Conservation (phyloP, 1,284 basidiomycete species). For the Vanrija sp. region DNA sequence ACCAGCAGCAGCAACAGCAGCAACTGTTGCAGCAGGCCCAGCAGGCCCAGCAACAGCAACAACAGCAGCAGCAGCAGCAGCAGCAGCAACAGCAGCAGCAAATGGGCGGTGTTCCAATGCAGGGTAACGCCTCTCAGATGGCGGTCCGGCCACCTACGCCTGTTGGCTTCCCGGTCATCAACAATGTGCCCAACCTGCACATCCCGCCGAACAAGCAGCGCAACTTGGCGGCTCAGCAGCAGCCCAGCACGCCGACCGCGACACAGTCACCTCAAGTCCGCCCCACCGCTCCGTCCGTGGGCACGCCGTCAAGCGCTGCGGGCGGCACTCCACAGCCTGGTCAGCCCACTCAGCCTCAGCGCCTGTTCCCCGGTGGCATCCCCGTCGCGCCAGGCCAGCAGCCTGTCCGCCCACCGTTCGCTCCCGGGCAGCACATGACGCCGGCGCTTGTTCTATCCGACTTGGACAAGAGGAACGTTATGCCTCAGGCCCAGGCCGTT, state of each 20-base stretch:
- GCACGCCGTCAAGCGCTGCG: not conserved
- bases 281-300: slow-evolving; percentile 1
- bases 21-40: not conserved
- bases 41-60: not conserved
- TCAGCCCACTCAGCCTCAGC: slow-evolving; percentile 13
- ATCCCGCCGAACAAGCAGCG: slow-evolving; percentile 38
- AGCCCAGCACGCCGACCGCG: not conserved
- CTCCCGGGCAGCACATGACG: slow-evolving; percentile 14
- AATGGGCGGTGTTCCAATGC: slow-evolving; percentile 5
- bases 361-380: slow-evolving; percentile 37
- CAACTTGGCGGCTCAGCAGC: slow-evolving; percentile 9
- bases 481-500: slow-evolving; percentile 13
- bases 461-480: slow-evolving; percentile 12
- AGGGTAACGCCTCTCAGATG: slow-evolving; percentile 11
- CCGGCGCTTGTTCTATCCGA: slow-evolving; percentile 16
- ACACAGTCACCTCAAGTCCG: slow-evolving; percentile 26
- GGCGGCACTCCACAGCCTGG: too few relatives aligned
- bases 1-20: slow-evolving; percentile 1
- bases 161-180: slow-evolving; percentile 12
- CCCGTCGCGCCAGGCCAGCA: slow-evolving; percentile 20
- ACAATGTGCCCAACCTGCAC: slow-evolving; percentile 31
- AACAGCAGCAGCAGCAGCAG: slow-evolving; percentile 2
- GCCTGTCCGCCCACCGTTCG: slow-evolving; percentile 4
- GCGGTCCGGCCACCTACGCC: slow-evolving; percentile 10
- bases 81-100: slow-evolving; percentile 2